Conservation (phyloP, 495 filamentous ascomycete species). For the Chaetomium tenue region DNA sequence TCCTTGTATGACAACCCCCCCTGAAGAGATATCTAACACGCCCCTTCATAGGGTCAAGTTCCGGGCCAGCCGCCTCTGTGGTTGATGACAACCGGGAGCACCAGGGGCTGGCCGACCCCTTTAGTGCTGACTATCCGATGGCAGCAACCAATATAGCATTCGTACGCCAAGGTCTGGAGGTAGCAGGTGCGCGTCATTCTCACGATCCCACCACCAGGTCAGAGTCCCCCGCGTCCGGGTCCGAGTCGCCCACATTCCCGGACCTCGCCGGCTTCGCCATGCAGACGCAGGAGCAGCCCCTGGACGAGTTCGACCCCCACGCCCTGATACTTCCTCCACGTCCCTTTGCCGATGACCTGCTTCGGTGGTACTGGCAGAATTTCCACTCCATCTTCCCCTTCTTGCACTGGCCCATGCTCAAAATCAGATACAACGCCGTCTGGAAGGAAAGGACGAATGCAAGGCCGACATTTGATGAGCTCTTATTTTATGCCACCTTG, state of each 20-base stretch:
- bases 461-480: constrained; percentile 17
- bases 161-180: constrained; percentile 13
- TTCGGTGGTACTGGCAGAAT: constrained; percentile 39
- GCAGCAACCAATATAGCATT: constrained; percentile 3
- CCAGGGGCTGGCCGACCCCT: not conserved
- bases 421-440: constrained; percentile 29
- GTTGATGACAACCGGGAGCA: not conserved
- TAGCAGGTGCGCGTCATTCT: constrained; percentile 3
- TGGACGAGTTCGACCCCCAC: constrained; percentile 14
- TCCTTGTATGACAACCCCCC: not conserved
- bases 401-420: constrained; percentile 40
- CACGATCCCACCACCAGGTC: not conserved
- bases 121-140: not conserved
- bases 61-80: not conserved
- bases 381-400: constrained; percentile 42
- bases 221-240: not conserved
- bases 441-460: constrained; percentile 23
- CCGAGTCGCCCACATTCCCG: constrained; percentile 3
- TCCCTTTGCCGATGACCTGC: constrained; percentile 36
- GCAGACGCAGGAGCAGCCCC: not conserved
- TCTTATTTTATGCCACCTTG: constrained; percentile 38
- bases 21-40: not conserved
- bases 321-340: constrained; percentile 35
- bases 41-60: not conserved
- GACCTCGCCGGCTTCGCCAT: constrained; percentile 14